Evolutionary conservation across 768 basidiomycete species (phyloP), one percentile per base, ranked within the genome.

Genomic region (Pisolithus albus): DNA sequence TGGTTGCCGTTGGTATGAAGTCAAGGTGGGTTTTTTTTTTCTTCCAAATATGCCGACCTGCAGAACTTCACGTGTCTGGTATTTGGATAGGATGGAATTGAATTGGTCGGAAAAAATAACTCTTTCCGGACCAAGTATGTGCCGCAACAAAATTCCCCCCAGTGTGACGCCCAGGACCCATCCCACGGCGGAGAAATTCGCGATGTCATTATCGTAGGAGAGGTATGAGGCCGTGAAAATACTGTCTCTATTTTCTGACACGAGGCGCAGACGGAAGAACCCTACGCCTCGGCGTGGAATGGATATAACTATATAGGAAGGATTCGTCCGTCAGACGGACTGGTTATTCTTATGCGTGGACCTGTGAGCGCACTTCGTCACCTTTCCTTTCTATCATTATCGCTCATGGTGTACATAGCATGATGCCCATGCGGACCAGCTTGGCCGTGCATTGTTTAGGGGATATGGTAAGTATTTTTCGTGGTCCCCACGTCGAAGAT

Each of bases 261-360:
- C 49, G 23, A 49, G 45, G 5, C 34, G n/a, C 24, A 81, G 80
- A 76, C 77, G 6, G 78, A 78, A 49, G 68, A 69, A 36, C 66
- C 63, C 15, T 71, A 77, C 53, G 69, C 72, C 21, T 63, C 67
- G 18, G 78, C 79, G 2, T 86, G 83, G 84, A 82, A 80, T 2
- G 73, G 70, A 4, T 79, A 76, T 51, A 72, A 66, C 45, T 70
- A 84, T 46, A 63, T 78, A 39, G 84, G 84, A 36, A 77, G 82
- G 28, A 68, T 86, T 13, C 70, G 84, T 28, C 64, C 78, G 7
- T 70, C 70, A 37, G 84, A 86, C 63, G 84, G 84, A 13, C 67
- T 84, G 37, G 67, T 84, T 26, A 73, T 77, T 4, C 63, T 86
- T 32, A 56, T 73, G 24, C 75, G 78, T 49, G 72, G 78, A 67